A percentile compares a stretch with the other conserved stretches of the same genome.
Evolutionary conservation across 2,329 filamentous ascomycete species (phyloP).

Genomic region (Diaporthe citri): DNA sequence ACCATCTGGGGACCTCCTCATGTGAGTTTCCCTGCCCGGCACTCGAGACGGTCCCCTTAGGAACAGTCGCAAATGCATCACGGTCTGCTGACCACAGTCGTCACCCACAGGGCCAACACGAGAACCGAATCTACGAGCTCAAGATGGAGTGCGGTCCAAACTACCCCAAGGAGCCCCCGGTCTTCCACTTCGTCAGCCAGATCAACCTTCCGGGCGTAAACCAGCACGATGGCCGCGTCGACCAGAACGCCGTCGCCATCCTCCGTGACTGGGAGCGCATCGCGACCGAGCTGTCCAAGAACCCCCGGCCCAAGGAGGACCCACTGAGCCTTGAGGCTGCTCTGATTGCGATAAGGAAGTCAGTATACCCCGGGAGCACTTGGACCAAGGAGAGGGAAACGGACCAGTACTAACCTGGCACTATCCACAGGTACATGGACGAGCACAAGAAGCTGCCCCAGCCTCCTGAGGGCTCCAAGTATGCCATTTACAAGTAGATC

Average conservation of each 20-base stretch:
- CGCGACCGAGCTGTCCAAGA: constrained; percentile 79
- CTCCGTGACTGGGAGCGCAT: constrained; percentile 92
- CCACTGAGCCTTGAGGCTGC: constrained; percentile 52
- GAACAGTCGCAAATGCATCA: constrained; percentile 26
- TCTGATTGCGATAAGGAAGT: constrained; percentile 52
- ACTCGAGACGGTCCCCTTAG: constrained; percentile 26
- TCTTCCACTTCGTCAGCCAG: constrained; percentile 91
- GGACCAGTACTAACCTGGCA: constrained; percentile 42
- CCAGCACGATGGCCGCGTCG: constrained; percentile 82
- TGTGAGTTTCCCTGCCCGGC: constrained; percentile 61
- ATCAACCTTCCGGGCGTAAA: constrained; percentile 98
- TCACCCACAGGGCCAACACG: constrained; percentile 79
- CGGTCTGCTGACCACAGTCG: constrained; percentile 12
- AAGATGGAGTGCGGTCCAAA: constrained; percentile 93
- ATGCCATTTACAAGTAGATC: constrained; percentile 49
- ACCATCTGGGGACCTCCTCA: constrained; percentile 97
- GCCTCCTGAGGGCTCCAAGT: constrained; percentile 83
- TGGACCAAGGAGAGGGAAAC: no score
- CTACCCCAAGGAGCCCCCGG: constrained; percentile 91
- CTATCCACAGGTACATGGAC: constrained; percentile 85
- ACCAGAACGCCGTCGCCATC: constrained; percentile 81
- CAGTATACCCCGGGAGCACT: constrained; percentile 23
- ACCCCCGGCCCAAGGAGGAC: constrained; percentile 50
- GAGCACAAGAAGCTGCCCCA: constrained; percentile 96
- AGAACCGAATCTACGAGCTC: constrained; percentile 98